Percentiles rank a stretch among this genome's conserved stretches.
These are phyloP conservation scores for Piedraia hortae DNA, from an alignment of 2,329 filamentous ascomycete genomes.

Conservation along the genomic window DNA sequence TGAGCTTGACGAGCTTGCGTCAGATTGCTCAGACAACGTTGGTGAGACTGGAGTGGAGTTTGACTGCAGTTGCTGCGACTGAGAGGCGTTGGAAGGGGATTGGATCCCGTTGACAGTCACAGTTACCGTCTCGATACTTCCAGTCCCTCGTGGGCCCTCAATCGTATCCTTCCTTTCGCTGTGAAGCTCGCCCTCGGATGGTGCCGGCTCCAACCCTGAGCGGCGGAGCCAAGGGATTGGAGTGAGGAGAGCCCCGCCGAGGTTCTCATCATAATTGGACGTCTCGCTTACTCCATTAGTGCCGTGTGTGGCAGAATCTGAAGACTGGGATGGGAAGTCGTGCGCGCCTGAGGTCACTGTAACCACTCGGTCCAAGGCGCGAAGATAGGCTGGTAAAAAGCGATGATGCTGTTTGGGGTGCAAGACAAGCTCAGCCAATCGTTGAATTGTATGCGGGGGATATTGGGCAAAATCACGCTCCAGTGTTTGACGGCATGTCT, in stretches of 20 bases:
- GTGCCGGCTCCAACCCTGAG: constrained; percentile 1
- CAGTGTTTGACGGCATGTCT: constrained; percentile 8
- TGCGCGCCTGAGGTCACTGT: constrained; percentile 63
- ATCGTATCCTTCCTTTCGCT: constrained; percentile 58
- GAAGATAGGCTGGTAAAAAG: constrained; percentile 57
- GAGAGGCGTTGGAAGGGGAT: constrained; percentile 4
- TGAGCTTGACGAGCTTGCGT: constrained; percentile 13
- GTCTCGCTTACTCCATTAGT: constrained; percentile 34
- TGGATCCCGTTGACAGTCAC: constrained; percentile 40
- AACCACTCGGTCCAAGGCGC: constrained; percentile 71
- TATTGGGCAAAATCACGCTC: constrained; percentile 34
- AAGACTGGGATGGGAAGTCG: constrained; percentile 53
- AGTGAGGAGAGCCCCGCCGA: constrained; percentile 74
- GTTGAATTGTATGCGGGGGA: constrained; percentile 80
- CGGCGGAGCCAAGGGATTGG: constrained; percentile 64
- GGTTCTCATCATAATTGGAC: constrained; percentile 41
- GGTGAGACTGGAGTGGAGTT: constrained; percentile 7
- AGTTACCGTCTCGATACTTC: constrained; percentile 54
- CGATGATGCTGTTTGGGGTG: constrained; percentile 53
- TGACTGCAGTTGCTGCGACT: constrained; percentile 1
- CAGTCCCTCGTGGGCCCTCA: constrained; percentile 52
- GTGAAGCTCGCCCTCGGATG: constrained; percentile 24
- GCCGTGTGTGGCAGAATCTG: constrained; percentile 17
- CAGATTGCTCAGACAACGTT: constrained; percentile 10
- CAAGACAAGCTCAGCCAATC: constrained; percentile 64